A percentile compares a stretch with the other conserved stretches of the same genome.
phyloP scores from a whole-genome alignment of 1,284 basidiomycete genomes.

The Bondarzewia mesenterica region DNA sequence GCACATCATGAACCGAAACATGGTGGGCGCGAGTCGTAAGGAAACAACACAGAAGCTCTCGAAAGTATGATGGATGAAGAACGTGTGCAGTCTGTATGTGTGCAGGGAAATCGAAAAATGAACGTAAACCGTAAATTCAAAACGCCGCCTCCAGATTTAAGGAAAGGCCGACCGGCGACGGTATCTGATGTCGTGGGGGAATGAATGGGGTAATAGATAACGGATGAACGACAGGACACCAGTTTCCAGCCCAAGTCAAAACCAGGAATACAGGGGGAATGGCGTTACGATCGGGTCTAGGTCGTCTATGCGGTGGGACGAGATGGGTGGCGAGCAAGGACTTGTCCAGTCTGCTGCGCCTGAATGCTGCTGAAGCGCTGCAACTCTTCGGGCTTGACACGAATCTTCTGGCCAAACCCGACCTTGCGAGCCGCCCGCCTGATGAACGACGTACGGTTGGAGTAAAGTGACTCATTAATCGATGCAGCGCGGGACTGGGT shows the following conservation, averaged over 20 bases:
- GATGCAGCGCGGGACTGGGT: constrained; percentile 88
- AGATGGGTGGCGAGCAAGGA: constrained; percentile 72
- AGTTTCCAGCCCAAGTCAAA: not conserved
- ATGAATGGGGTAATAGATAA: not conserved
- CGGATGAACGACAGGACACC: constrained; percentile 4
- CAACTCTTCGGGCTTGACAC: constrained; percentile 77
- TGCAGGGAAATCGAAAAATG: not conserved
- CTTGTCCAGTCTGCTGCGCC: constrained; percentile 67
- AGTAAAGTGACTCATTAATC: constrained; percentile 90
- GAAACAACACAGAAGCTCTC: not conserved
- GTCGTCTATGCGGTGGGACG: constrained; percentile 33
- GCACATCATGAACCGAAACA: not conserved
- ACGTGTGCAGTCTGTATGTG: not conserved
- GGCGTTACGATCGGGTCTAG: not conserved
- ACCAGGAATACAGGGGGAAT: constrained; percentile 6
- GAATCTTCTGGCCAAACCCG: constrained; percentile 75
- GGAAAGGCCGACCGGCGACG: not conserved
- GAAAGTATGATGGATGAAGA: not conserved
- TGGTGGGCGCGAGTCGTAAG: not conserved
- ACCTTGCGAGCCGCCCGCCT: constrained; percentile 79
- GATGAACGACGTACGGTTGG: constrained; percentile 87
- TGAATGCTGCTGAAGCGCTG: constrained; percentile 81
- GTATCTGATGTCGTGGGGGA: constrained; percentile 1
- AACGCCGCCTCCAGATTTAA: not conserved
- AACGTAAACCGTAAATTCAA: not conserved